Base-by-base conservation (phyloP, 345 rosid species). In the Populus simonii region DNA sequence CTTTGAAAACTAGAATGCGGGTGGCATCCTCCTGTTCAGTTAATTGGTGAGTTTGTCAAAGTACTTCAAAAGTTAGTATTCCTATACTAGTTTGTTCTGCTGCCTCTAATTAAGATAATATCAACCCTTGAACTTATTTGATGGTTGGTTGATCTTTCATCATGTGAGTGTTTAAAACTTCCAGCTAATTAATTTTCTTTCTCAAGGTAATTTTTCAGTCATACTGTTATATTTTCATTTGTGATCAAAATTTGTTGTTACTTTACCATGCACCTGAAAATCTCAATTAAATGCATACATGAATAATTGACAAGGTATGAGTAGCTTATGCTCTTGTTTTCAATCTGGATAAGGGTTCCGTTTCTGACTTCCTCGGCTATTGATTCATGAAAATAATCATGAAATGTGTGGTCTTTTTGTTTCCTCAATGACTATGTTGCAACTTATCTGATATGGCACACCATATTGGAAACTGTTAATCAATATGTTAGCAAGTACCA, bases 1-100 rank as follows among this genome's bases (percentile, higher is more conserved):
- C 98, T 80, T 66, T 96, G 92, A 96, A 96, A 88, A 93, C 94
- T 36, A 84, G 73, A 77, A 82, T 89, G 82, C 86, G 88, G 47
- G 80, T 96, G 80, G 84, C 86, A 70, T 87, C 90, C 80, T 82
- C 90, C 65, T 89, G 87, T 74, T 86, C 98, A 9, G 80, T 86
- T 62, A 92, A 85, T 85, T 84, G 96, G 99, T 93, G 78, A 88
- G 90, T 81, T 31, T 41, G 47, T 20, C 59, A 47, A 47, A 41
- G 65, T 77, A 68, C 49, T 68, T 82, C 10, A 79, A 23, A 72
- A 45, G 74, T 55, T 75, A 15, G 18, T 70, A 4, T 71, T 80
- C 27, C 68, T 13, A 6, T 35, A 23, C 53, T 65, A 49, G 45
- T 61, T 71, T 57, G 47, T 61, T 11, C 31, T 73, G 75, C 25